Evolutionary conservation across 1,284 basidiomycete species (phyloP).

Genomic region (Pisolithus thermaeus): DNA sequence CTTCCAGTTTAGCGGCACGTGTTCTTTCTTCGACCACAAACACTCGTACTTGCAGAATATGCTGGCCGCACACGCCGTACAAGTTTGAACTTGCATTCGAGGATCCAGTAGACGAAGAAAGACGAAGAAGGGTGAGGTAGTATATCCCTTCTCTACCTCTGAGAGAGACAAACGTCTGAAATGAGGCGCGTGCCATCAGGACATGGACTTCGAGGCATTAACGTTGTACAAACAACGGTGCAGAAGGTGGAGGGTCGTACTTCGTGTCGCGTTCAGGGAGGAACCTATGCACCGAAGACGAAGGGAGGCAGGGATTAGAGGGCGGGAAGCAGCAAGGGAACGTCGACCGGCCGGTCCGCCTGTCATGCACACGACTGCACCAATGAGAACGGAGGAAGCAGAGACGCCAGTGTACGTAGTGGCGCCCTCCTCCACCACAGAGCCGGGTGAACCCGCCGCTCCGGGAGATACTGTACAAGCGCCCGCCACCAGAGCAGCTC

Average conservation of each 20-base stretch:
- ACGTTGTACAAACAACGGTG: background rate
- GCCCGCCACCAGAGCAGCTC: background rate
- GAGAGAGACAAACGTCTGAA: background rate
- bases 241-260: background rate
- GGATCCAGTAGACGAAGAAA: background rate
- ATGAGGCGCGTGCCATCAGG: background rate
- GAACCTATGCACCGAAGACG: background rate
- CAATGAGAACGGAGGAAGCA: background rate
- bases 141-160: background rate
- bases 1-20: background rate
- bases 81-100: constrained; percentile 1
- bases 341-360: background rate
- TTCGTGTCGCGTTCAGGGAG: background rate
- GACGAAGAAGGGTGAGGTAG: constrained; percentile 1
- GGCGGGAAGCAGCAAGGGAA: background rate
- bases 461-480: background rate
- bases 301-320: background rate
- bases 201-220: background rate
- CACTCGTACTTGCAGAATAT: background rate
- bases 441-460: background rate
- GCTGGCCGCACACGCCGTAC: constrained; percentile 2
- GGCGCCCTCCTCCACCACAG: background rate
- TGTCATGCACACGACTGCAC: background rate
- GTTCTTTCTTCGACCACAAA: background rate
- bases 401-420: background rate